Evolutionary conservation across 2,329 filamentous ascomycete species (phyloP).

Genomic region (Samsoniella hepiali): DNA sequence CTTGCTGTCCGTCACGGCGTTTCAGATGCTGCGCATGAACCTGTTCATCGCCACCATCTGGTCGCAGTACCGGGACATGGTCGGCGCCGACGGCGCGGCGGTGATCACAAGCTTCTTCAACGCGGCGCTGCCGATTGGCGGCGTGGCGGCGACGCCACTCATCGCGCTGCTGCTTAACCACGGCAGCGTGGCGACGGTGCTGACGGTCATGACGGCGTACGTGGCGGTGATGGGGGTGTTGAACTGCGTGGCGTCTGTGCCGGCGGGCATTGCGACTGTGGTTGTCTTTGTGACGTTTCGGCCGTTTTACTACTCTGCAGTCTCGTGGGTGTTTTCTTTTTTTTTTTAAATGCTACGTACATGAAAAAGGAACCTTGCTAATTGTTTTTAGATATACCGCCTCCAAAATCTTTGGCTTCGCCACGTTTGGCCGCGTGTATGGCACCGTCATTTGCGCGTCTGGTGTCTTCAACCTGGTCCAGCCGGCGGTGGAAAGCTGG

Average conservation of each 20-base stretch:
- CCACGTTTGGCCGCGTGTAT: constrained; percentile 78
- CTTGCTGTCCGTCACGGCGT: constrained; percentile 61
- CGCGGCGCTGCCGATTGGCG: constrained; percentile 60
- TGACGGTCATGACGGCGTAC: not conserved
- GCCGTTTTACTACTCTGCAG: constrained; percentile 72
- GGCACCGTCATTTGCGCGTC: constrained; percentile 71
- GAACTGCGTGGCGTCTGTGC: constrained; percentile 60
- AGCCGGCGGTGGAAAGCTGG: constrained; percentile 65
- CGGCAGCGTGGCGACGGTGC: constrained; percentile 56
- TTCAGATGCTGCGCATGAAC: constrained; percentile 67
- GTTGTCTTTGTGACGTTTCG: constrained; percentile 68
- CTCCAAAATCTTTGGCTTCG: constrained; percentile 71
- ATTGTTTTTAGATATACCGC: not conserved
- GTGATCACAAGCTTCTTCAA: constrained; percentile 43
- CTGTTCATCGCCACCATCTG: constrained; percentile 66
- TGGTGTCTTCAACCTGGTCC: constrained; percentile 67
- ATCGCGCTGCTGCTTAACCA: constrained; percentile 68
- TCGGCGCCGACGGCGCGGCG: constrained; percentile 46
- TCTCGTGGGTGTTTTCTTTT: constrained; percentile 47
- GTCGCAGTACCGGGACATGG: constrained; percentile 66
- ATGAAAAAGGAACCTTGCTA: not conserved
- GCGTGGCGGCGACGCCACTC: constrained; percentile 66
- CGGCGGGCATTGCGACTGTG: constrained; percentile 65
- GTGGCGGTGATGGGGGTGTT: constrained; percentile 46
- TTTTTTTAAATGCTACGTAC: no score